Evolutionary conservation across 768 basidiomycete species (phyloP).

Genomic region (Tricholoma flavovirens): DNA sequence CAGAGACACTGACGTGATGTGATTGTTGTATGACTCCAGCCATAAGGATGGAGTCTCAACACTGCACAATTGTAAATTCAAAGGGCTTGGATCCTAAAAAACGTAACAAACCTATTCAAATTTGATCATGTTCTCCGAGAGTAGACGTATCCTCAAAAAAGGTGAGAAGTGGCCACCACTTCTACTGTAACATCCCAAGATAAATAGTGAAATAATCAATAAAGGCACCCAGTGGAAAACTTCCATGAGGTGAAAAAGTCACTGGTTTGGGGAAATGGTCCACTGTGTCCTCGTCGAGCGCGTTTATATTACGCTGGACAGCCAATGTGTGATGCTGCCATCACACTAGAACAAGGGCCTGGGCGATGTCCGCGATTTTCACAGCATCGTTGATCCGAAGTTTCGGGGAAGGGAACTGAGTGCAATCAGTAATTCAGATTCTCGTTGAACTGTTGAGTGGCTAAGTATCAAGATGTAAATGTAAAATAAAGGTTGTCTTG

Average conservation of each 20-base stretch:
- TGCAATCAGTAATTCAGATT: no score
- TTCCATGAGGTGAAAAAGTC: not conserved
- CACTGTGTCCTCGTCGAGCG: not conserved
- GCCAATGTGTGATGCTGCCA: not conserved
- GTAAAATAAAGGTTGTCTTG: no score
- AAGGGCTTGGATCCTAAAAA: not conserved
- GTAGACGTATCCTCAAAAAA: slow-evolving; percentile 13
- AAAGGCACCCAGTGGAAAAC: not conserved
- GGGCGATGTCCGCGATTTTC: not conserved
- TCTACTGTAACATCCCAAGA: slow-evolving; percentile 2
- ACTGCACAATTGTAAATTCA: not conserved
- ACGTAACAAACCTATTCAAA: not conserved
- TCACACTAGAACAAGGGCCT: not conserved
- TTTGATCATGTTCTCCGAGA: slow-evolving; percentile 3
- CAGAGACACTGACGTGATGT: not conserved
- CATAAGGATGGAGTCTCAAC: no score
- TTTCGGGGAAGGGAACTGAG: no score
- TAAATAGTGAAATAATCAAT: slow-evolving; percentile 5
- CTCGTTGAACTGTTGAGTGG: no score
- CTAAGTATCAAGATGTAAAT: no score
- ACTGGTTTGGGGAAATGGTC: not conserved
- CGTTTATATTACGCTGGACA: not conserved
- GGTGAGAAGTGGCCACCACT: slow-evolving; percentile 5
- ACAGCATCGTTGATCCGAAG: not conserved
- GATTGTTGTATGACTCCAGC: no score